These are phyloP conservation scores for Naganishia friedmannii DNA, from an alignment of 768 basidiomycete genomes.

Conservation along the genomic window DNA sequence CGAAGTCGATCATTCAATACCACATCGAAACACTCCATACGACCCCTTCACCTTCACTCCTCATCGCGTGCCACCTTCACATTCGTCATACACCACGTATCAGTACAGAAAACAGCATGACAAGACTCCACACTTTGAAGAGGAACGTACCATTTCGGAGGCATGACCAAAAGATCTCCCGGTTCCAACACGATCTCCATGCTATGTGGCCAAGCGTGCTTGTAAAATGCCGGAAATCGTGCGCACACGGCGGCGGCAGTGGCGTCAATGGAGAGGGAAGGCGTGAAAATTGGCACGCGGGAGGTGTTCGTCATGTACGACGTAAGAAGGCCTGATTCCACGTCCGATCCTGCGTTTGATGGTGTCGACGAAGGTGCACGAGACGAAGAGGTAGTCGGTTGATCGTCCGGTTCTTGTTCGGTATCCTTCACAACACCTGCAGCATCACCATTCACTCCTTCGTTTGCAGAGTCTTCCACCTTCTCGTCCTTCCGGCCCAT, in stretches of 20 bases:
- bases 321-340: conserved; percentile 31
- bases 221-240: conserved; percentile 59
- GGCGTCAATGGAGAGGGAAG: background rate
- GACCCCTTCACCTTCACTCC: conserved; percentile 40
- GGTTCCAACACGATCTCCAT: conserved; percentile 65
- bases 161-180: conserved; percentile 84
- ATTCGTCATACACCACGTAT: background rate
- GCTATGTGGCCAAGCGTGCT: conserved; percentile 62
- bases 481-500: background rate
- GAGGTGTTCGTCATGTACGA: conserved; percentile 77
- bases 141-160: conserved; percentile 59
- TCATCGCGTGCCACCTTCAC: conserved; percentile 42
- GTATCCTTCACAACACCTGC: too few relatives aligned
- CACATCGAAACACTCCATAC: conserved; percentile 51
- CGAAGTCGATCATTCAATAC: conserved; percentile 35
- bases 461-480: background rate
- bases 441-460: background rate
- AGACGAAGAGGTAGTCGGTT: background rate
- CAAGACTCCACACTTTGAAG: too few relatives aligned
- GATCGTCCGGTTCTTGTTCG: too few relatives aligned
- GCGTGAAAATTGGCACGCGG: conserved; percentile 70
- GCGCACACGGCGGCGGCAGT: background rate
- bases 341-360: background rate
- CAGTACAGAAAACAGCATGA: background rate
- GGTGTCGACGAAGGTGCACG: background rate